phyloP scores from a whole-genome alignment of 23 red algal genomes.

The Gracilaria domingensis region DNA sequence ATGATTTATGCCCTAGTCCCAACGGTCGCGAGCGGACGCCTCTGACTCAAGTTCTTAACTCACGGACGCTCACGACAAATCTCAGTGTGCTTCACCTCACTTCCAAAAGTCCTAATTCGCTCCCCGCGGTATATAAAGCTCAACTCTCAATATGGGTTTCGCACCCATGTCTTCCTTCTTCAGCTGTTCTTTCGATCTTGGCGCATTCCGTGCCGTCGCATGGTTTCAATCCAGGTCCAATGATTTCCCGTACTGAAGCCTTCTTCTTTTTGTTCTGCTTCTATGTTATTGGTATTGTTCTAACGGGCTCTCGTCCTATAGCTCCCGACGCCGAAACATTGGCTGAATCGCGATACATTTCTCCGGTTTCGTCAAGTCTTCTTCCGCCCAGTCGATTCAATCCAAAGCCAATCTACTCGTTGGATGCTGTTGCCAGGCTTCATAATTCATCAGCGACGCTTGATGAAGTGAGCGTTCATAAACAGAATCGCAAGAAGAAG shows the following conservation, averaged over 20 bases:
- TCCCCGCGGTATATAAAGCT: neutral
- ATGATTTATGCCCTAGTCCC: neutral
- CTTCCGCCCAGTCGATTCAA: neutral
- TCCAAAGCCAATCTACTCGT: neutral
- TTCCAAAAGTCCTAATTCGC: neutral
- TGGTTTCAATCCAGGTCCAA: neutral
- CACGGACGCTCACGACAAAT: neutral
- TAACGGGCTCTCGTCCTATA: neutral
- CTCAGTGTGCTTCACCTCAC: neutral
- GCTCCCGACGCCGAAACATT: neutral
- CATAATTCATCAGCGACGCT: neutral
- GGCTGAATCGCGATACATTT: neutral
- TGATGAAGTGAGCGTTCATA: neutral
- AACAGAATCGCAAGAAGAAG: neutral
- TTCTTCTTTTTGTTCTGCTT: constrained; percentile 7
- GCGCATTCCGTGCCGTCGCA: neutral
- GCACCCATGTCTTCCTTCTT: neutral
- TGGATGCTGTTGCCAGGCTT: neutral
- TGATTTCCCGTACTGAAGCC: constrained; percentile 1
- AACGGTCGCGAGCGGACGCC: constrained; percentile 34
- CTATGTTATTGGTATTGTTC: neutral
- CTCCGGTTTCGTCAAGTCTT: neutral
- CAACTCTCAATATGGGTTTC: neutral
- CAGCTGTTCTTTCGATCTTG: neutral
- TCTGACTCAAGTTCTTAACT: constrained; percentile 20